phyloP scores from a whole-genome alignment of 2,329 filamentous ascomycete species.

The Coleophoma eucalyptorum region DNA sequence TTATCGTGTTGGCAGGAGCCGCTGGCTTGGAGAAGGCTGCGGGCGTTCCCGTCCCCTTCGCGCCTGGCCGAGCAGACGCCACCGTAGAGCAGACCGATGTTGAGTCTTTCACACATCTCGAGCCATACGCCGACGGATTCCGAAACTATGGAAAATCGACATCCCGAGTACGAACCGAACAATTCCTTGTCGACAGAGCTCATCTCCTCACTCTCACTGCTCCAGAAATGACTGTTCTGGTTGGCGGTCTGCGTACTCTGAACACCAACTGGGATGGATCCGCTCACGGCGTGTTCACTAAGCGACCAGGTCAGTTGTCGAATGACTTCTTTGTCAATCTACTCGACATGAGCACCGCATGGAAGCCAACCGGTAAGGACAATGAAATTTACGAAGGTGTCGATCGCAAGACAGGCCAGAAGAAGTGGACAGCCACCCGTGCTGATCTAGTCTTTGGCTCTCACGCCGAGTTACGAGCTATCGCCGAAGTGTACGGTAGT shows the following conservation, averaged over 20 bases:
- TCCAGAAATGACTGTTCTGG: conserved; percentile 66
- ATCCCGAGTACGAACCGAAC: conserved; percentile 58
- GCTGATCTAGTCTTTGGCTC: conserved; percentile 68
- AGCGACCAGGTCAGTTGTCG: conserved; percentile 62
- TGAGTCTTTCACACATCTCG: conserved; percentile 58
- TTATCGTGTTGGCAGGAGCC: conserved; percentile 71
- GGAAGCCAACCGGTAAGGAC: conserved; percentile 50
- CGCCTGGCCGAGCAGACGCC: conserved; percentile 68
- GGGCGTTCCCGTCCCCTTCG: conserved; percentile 63
- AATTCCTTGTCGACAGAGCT: conserved; percentile 68
- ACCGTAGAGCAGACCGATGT: conserved; percentile 69
- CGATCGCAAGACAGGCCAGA: conserved; percentile 60
- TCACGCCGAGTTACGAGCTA: conserved; percentile 69
- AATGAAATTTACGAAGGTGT: conserved; percentile 58
- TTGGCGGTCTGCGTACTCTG: conserved; percentile 69
- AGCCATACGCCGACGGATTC: conserved; percentile 73
- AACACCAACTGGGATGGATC: conserved; percentile 71
- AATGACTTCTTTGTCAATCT: conserved; percentile 84
- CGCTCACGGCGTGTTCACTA: conserved; percentile 63
- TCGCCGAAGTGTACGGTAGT: conserved; percentile 66
- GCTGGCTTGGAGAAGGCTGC: conserved; percentile 73
- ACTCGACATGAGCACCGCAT: conserved; percentile 61
- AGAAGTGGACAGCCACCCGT: conserved; percentile 68
- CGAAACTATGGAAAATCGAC: conserved; percentile 70
- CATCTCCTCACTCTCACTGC: conserved; percentile 66